These are phyloP conservation scores for Erodium texanum DNA, from an alignment of 441 rosid genomes.

Conservation along the genomic window DNA sequence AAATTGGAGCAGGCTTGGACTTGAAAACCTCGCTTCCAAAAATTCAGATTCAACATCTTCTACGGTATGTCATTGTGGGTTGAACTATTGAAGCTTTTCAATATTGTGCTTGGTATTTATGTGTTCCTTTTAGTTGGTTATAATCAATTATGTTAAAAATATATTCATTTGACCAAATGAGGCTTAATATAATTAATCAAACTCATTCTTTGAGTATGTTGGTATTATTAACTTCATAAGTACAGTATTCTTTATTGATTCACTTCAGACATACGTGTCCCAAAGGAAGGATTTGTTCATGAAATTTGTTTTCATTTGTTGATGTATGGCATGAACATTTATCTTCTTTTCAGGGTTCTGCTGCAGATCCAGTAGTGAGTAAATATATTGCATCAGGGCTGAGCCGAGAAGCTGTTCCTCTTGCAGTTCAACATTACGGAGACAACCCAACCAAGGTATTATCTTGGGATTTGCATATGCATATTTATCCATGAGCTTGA, in stretches of 20 bases:
- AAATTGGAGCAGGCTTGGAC: slow-evolving; percentile 60
- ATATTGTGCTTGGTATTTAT: background rate
- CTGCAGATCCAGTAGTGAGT: slow-evolving; percentile 52
- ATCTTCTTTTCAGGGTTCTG: slow-evolving; percentile 38
- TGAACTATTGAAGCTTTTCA: slow-evolving; percentile 8
- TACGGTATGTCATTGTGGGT: slow-evolving; percentile 30
- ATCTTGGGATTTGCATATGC: background rate
- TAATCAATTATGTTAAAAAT: background rate
- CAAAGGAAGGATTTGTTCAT: background rate
- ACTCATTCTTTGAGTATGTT: background rate
- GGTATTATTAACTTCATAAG: background rate
- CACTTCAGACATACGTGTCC: background rate
- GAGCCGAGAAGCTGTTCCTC: slow-evolving; percentile 56
- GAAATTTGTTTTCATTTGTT: background rate
- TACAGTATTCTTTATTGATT: too few species aligned
- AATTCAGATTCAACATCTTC: slow-evolving; percentile 41
- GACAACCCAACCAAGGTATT: slow-evolving; percentile 76
- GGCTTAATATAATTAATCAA: background rate
- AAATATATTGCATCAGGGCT: slow-evolving; percentile 67
- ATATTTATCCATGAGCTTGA: background rate
- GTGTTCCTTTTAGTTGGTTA: background rate
- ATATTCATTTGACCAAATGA: background rate
- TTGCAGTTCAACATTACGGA: slow-evolving; percentile 79
- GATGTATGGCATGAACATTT: background rate
- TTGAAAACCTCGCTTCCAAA: slow-evolving; percentile 53